Evolutionary conservation across 2,329 filamentous ascomycete genomes (phyloP).

Genomic region (Nothopassalora personata): DNA sequence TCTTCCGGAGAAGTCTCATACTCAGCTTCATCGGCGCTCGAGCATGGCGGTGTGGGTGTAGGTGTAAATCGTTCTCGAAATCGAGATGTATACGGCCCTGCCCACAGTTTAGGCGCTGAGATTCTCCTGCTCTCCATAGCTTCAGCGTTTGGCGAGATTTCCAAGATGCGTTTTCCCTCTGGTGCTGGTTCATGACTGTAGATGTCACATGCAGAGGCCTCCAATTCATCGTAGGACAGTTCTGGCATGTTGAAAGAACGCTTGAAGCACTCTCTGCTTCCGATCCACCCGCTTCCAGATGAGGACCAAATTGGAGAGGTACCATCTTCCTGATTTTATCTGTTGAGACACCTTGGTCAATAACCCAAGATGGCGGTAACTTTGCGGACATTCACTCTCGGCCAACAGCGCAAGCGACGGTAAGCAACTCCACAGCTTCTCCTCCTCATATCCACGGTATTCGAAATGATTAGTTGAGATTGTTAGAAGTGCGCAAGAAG

Average conservation of each 20-base stretch:
- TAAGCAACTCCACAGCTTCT: background rate
- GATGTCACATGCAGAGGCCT: background rate
- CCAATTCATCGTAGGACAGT: background rate
- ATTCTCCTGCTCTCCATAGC: background rate
- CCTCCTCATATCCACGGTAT: background rate
- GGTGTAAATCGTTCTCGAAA: background rate
- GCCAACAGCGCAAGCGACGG: background rate
- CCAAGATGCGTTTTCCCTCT: too few species aligned
- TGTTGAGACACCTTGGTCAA: background rate
- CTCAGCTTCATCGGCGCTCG: background rate
- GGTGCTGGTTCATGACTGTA: background rate
- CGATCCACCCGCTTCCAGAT: background rate
- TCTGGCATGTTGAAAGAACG: background rate
- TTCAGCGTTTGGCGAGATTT: background rate
- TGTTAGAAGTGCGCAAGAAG: conserved; percentile 9
- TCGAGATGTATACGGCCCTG: background rate
- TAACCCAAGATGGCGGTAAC: background rate
- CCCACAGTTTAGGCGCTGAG: background rate
- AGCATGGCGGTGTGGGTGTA: background rate
- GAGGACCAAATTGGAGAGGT: background rate
- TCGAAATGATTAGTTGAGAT: background rate
- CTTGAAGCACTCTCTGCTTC: background rate
- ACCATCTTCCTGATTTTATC: background rate
- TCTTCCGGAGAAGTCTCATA: background rate
- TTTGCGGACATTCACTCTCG: background rate